A percentile compares a stretch with the other conserved stretches of the same genome.
phyloP scores from a whole-genome alignment of 805 yeast genomes.

The Hanseniaspora thailandica region DNA sequence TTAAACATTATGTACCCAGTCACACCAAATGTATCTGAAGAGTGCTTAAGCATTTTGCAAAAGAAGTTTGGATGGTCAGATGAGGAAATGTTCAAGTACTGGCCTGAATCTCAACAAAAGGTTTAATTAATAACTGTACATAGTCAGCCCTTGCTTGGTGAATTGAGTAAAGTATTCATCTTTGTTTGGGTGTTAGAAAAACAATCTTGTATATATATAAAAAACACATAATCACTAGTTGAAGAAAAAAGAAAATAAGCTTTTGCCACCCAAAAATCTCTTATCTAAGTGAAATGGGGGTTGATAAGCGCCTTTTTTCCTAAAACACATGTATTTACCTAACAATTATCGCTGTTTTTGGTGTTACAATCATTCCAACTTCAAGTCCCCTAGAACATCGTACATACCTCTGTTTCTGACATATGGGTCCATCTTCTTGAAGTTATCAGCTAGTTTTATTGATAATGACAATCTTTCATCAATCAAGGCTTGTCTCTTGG shows the following conservation, averaged over 20 bases:
- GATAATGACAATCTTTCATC: conserved; percentile 45
- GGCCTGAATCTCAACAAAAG: conserved; percentile 45
- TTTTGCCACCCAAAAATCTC: no score
- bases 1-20: conserved; percentile 65
- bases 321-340: not conserved
- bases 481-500: conserved; percentile 38
- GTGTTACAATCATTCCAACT: conserved; percentile 17
- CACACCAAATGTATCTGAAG: conserved; percentile 72
- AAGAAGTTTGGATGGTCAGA: conserved; percentile 20
- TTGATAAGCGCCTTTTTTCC: no score
- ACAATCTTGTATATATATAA: no score
- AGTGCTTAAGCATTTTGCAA: conserved; percentile 50
- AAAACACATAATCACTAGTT: no score
- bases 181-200: no score
- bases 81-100: conserved; percentile 30
- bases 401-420: conserved; percentile 65
- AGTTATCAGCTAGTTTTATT: conserved; percentile 47
- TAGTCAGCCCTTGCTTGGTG: no score
- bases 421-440: conserved; percentile 64
- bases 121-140: conserved; percentile 1
- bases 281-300: no score
- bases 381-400: conserved; percentile 59
- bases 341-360: no score
- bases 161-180: no score
- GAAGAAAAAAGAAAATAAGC: no score